Conservation (phyloP, 345 rosid genomes). For the Viola odorata region DNA sequence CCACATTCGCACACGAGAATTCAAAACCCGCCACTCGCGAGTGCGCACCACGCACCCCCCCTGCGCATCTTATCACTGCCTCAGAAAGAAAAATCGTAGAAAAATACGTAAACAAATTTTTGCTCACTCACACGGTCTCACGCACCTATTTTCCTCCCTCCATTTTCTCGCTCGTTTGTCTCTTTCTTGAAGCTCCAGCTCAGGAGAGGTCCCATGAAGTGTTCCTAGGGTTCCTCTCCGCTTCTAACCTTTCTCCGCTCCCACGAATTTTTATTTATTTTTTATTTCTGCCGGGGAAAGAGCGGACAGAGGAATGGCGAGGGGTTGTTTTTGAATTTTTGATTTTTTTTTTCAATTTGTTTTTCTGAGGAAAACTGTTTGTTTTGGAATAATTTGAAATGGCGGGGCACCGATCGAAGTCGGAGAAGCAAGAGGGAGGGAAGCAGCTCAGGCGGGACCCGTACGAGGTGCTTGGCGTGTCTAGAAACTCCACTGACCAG, state of each 20-base stretch:
- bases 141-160: too few species aligned
- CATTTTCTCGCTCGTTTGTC: too few species aligned
- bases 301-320: neutral
- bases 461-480: conserved; percentile 77
- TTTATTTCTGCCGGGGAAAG: too few species aligned
- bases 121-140: too few species aligned
- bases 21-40: neutral
- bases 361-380: neutral
- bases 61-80: neutral
- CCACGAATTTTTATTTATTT: too few species aligned
- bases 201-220: too few species aligned
- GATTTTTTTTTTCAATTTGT: too few species aligned
- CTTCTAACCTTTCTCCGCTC: too few species aligned
- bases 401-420: conserved; percentile 24
- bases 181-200: too few species aligned
- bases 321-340: too few species aligned
- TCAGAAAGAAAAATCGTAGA: neutral
- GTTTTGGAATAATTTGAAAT: conserved; percentile 8
- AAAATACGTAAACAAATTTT: too few species aligned
- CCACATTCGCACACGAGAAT: neutral
- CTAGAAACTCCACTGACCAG: conserved; percentile 77
- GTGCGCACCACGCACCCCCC: neutral
- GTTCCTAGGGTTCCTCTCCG: too few species aligned
- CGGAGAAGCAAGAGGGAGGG: conserved; percentile 52
- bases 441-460: conserved; percentile 87